A percentile compares a stretch with the other conserved stretches of the same genome.
phyloP scores from a whole-genome alignment of 1,284 basidiomycete species.

The Phellopilus nigrolimitatus region DNA sequence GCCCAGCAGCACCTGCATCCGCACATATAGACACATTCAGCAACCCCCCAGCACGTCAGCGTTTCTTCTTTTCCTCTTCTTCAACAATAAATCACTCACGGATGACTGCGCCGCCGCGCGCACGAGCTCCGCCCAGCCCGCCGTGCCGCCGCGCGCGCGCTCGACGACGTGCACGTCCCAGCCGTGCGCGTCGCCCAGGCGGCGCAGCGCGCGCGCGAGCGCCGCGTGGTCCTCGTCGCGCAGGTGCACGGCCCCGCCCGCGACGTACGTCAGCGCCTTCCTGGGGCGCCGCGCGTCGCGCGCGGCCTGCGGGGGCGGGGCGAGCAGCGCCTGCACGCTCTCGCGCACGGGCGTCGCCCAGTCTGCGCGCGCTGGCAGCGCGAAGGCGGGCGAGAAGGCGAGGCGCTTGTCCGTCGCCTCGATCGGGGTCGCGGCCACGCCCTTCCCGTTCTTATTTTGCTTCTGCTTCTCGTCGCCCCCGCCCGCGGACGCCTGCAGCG shows the following conservation, averaged over 20 bases:
- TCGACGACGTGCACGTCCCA: constrained; percentile 67
- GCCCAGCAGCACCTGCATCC: constrained; percentile 60
- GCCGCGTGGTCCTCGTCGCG: constrained; percentile 45
- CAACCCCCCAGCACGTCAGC: neutral
- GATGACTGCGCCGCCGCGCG: constrained; percentile 67
- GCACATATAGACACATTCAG: constrained; percentile 7
- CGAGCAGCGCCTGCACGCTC: neutral
- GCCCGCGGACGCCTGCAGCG: neutral
- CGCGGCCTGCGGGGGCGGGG: neutral
- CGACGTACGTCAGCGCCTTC: constrained; percentile 68
- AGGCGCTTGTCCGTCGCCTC: constrained; percentile 17
- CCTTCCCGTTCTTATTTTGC: constrained; percentile 1
- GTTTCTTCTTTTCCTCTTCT: too few relatives aligned
- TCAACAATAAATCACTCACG: constrained; percentile 37
- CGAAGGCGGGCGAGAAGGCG: constrained; percentile 19
- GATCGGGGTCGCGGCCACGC: neutral
- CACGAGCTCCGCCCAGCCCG: constrained; percentile 46
- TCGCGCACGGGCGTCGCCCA: constrained; percentile 16
- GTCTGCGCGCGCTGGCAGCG: constrained; percentile 14
- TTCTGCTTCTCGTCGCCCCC: neutral
- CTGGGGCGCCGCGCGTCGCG: constrained; percentile 26
- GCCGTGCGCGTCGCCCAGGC: constrained; percentile 52
- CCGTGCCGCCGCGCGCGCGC: constrained; percentile 39
- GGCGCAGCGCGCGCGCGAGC: constrained; percentile 46
- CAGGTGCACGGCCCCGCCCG: constrained; percentile 39